Evolutionary conservation across 805 yeast genomes (phyloP).

Genomic region (Schizosaccharomyces lindneri): DNA sequence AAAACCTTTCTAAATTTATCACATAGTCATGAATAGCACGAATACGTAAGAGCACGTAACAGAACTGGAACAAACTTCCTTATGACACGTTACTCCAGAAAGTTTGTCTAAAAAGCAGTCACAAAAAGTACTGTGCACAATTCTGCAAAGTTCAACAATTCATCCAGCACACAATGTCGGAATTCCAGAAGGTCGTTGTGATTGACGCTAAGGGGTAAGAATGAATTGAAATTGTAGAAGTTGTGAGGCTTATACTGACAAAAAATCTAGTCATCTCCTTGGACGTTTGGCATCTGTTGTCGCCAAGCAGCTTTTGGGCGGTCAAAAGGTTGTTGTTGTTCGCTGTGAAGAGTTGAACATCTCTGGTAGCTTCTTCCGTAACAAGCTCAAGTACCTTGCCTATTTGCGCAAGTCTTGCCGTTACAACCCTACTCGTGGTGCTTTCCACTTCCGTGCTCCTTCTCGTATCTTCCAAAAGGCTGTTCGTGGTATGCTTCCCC

Average conservation of each 20-base stretch:
- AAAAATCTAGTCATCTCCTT: conserved; percentile 48
- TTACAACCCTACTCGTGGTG: conserved; percentile 96
- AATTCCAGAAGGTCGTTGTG: conserved; percentile 2
- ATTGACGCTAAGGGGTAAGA: conserved; percentile 1
- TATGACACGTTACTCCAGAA: background rate
- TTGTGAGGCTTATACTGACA: background rate
- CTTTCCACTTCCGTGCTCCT: conserved; percentile 99
- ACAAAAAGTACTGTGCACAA: background rate
- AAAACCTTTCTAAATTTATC: too few species aligned
- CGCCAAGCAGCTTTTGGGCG: conserved; percentile 95
- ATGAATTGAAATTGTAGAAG: background rate
- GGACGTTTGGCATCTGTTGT: conserved; percentile 98
- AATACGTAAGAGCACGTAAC: too few species aligned
- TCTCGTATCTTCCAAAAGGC: conserved; percentile 99
- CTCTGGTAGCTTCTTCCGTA: conserved; percentile 99
- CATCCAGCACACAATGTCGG: conserved; percentile 2
- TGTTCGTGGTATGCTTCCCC: conserved; percentile 96
- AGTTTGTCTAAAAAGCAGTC: background rate
- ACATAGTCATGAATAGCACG: too few species aligned
- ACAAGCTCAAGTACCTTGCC: conserved; percentile 83
- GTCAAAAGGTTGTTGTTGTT: conserved; percentile 92
- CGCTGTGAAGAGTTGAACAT: conserved; percentile 94
- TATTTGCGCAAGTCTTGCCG: conserved; percentile 98
- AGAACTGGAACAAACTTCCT: too few species aligned
- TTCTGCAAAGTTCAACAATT: background rate